phyloP scores from a whole-genome alignment of 2,329 filamentous ascomycete genomes.

The Arthroderma sp. region DNA sequence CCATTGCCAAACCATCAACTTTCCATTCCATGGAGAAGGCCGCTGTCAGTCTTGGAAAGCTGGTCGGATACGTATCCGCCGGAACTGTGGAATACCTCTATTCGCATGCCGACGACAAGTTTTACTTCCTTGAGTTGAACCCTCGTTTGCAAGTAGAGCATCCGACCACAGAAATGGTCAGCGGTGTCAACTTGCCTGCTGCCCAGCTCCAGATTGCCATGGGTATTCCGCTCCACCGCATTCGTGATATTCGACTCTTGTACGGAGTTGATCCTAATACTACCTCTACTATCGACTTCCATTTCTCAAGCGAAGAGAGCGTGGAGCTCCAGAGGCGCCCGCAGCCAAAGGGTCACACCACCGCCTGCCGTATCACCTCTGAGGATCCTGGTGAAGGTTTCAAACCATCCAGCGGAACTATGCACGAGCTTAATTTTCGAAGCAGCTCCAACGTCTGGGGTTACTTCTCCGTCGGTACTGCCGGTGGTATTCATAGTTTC shows the following conservation, averaged over 20 bases:
- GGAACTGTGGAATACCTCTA: slow-evolving; percentile 99
- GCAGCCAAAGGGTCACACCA: slow-evolving; percentile 89
- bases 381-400: slow-evolving; percentile 98
- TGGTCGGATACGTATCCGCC: slow-evolving; percentile 96
- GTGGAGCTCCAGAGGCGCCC: slow-evolving; percentile 76
- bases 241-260: slow-evolving; percentile 87
- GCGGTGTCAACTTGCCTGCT: slow-evolving; percentile 89
- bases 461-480: slow-evolving; percentile 97
- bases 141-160: slow-evolving; percentile 99
- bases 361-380: slow-evolving; percentile 96
- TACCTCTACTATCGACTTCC: slow-evolving; percentile 81
- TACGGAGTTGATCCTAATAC: slow-evolving; percentile 91
- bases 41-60: slow-evolving; percentile 79
- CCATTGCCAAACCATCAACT: slow-evolving; percentile 75
- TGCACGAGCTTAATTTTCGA: slow-evolving; percentile 98
- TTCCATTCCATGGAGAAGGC: slow-evolving; percentile 97
- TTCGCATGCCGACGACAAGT: slow-evolving; percentile 94
- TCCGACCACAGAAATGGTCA: slow-evolving; percentile 98
- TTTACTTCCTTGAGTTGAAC: slow-evolving; percentile 98
- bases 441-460: slow-evolving; percentile 99
- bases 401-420: slow-evolving; percentile 97
- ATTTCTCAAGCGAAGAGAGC: slow-evolving; percentile 80
- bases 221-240: slow-evolving; percentile 90
- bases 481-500: slow-evolving; percentile 96
- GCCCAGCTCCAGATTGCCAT: slow-evolving; percentile 98